These are phyloP conservation scores for Russula sp. DNA, from an alignment of 768 basidiomycete genomes.

Conservation along the genomic window DNA sequence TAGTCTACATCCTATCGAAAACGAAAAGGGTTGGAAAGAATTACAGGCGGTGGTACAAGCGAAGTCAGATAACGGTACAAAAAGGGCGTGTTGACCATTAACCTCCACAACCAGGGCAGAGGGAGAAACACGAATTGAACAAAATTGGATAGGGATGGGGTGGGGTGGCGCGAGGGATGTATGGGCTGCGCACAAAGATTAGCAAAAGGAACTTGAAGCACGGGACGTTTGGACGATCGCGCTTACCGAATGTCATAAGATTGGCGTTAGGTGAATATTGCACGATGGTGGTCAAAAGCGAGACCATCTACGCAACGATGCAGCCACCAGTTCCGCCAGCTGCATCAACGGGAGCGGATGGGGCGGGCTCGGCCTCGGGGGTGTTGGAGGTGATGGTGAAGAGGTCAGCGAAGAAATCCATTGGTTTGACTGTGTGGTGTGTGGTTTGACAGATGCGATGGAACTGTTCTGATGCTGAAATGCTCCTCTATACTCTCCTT, in stretches of 20 bases:
- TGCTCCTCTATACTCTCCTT: too few relatives aligned
- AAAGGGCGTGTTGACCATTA: slow-evolving; percentile 9
- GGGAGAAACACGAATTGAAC: background rate
- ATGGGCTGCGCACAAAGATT: background rate
- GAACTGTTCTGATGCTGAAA: background rate
- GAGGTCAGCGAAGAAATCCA: slow-evolving; percentile 1
- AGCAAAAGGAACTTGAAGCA: background rate
- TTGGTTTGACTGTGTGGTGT: background rate
- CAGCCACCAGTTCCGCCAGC: background rate
- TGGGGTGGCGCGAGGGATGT: background rate
- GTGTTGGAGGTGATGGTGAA: background rate
- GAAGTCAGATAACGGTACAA: background rate
- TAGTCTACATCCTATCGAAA: background rate
- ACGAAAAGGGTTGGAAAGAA: background rate
- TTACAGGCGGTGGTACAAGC: background rate
- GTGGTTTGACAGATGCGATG: background rate
- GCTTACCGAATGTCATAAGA: background rate
- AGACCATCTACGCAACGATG: background rate
- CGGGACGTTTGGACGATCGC: background rate
- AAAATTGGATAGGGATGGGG: background rate
- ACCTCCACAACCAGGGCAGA: background rate
- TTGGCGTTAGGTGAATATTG: background rate
- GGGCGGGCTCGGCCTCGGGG: background rate
- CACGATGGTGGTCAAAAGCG: background rate
- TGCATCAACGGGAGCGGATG: slow-evolving; percentile 5